Percentiles rank a stretch among this genome's conserved stretches.
These are phyloP conservation scores for Apiospora koreana DNA, from an alignment of 2,329 filamentous ascomycete species.

Conservation along the genomic window DNA sequence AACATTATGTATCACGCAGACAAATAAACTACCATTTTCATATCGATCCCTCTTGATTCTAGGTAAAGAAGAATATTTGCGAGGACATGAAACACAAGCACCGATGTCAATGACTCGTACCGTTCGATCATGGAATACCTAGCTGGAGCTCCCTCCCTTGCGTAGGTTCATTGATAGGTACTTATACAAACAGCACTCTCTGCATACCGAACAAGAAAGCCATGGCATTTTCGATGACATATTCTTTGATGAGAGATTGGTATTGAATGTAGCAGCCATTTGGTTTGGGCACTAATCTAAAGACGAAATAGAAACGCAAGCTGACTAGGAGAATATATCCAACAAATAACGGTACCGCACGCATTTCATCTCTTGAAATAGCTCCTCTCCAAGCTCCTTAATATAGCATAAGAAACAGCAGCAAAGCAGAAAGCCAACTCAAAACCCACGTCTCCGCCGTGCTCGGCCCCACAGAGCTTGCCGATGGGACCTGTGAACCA, in stretches of 20 bases:
- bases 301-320: not conserved
- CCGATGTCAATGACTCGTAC: too few relatives aligned
- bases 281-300: not conserved
- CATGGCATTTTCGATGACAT: too few relatives aligned
- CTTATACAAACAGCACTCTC: too few relatives aligned
- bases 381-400: conserved; percentile 46
- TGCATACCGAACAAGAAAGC: too few relatives aligned
- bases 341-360: not conserved
- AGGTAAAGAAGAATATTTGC: too few relatives aligned
- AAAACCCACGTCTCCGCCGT: conserved; percentile 52
- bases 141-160: too few relatives aligned
- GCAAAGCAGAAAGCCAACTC: conserved; percentile 67
- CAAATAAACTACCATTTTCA: too few relatives aligned
- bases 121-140: too few relatives aligned
- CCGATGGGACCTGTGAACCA: conserved; percentile 73
- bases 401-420: conserved; percentile 48
- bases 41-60: too few relatives aligned
- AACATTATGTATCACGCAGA: too few relatives aligned
- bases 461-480: conserved; percentile 51
- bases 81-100: too few relatives aligned
- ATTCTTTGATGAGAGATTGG: not conserved
- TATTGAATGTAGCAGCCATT: not conserved
- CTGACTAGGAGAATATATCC: not conserved
- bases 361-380: conserved; percentile 5
- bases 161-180: too few relatives aligned